Conservation (phyloP, 495 filamentous ascomycete genomes). For the Neurospora sublineolata region DNA sequence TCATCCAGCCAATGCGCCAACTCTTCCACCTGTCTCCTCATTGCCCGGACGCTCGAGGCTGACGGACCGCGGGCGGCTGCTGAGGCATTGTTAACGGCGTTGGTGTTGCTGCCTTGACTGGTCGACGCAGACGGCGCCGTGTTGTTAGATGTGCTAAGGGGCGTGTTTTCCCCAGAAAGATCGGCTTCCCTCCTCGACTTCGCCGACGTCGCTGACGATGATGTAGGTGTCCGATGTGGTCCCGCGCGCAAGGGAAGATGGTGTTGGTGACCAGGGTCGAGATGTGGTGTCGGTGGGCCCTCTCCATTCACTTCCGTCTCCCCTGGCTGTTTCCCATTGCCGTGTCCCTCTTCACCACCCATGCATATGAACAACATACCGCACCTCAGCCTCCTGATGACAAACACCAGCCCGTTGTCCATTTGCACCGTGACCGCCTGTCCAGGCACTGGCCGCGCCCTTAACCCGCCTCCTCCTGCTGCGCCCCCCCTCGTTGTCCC, state of each 20-base stretch:
- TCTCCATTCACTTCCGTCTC: not conserved
- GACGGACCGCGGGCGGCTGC: slow-evolving; percentile 15
- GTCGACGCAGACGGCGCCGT: slow-evolving; percentile 17
- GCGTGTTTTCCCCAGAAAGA: not conserved
- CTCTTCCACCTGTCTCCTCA: slow-evolving; percentile 37
- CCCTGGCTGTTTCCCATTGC: not conserved
- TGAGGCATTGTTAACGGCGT: not conserved
- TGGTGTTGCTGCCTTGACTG: slow-evolving; percentile 8
- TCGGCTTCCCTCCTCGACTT: not conserved
- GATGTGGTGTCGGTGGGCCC: not conserved
- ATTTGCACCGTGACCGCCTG: slow-evolving; percentile 37
- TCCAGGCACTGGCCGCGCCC: not conserved
- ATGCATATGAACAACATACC: slow-evolving; percentile 43
- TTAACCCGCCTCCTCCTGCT: not conserved
- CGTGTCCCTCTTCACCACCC: slow-evolving; percentile 21
- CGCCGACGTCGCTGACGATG: slow-evolving; percentile 11
- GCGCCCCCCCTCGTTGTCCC: not conserved
- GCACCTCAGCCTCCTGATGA: slow-evolving; percentile 36
- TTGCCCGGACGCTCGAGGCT: slow-evolving; percentile 21
- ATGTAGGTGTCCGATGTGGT: slow-evolving; percentile 27
- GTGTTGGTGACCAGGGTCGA: not conserved
- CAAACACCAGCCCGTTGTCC: slow-evolving; percentile 28
- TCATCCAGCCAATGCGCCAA: slow-evolving; percentile 35
- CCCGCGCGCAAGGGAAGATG: slow-evolving; percentile 11
- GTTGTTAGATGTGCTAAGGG: not conserved